Evolutionary conservation across 306 rosid species (phyloP).

Genomic region (Cicer cuneatum): DNA sequence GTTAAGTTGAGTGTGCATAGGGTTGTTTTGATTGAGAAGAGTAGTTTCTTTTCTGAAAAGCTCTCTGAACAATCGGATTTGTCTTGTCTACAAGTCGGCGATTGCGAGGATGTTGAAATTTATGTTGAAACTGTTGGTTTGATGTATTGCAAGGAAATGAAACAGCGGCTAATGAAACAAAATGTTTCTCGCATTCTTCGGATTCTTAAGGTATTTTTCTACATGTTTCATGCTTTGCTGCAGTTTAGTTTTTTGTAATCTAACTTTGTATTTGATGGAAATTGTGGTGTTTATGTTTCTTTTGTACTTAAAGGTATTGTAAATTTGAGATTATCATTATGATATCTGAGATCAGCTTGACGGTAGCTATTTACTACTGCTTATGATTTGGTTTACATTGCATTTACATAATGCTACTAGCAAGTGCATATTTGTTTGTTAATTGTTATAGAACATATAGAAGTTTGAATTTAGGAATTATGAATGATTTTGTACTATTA

Average conservation of each 20-base stretch:
- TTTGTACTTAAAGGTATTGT: background rate
- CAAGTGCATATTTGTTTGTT: slow-evolving; percentile 4
- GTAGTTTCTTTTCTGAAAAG: slow-evolving; percentile 73
- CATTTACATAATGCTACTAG: slow-evolving; percentile 24
- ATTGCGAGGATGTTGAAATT: slow-evolving; percentile 92
- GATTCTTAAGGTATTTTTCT: slow-evolving; percentile 73
- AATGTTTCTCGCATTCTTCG: slow-evolving; percentile 88
- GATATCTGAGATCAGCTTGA: background rate
- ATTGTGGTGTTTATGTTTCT: slow-evolving; percentile 7
- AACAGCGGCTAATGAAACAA: slow-evolving; percentile 88
- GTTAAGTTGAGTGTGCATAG: slow-evolving; percentile 89
- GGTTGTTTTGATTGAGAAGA: slow-evolving; percentile 68
- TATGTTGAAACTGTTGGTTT: slow-evolving; percentile 89
- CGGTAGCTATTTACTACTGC: background rate
- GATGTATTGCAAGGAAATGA: slow-evolving; percentile 95
- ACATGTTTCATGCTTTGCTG: background rate
- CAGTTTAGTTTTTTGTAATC: background rate
- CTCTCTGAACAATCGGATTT: slow-evolving; percentile 57
- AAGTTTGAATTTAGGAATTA: background rate
- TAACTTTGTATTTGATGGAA: background rate
- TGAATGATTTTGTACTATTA: background rate
- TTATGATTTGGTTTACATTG: background rate
- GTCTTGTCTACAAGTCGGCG: slow-evolving; percentile 71
- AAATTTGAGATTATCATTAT: background rate
- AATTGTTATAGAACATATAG: background rate